Conservation (phyloP, 2,329 filamentous ascomycete genomes). For the Biscogniauxia mediterranea region DNA sequence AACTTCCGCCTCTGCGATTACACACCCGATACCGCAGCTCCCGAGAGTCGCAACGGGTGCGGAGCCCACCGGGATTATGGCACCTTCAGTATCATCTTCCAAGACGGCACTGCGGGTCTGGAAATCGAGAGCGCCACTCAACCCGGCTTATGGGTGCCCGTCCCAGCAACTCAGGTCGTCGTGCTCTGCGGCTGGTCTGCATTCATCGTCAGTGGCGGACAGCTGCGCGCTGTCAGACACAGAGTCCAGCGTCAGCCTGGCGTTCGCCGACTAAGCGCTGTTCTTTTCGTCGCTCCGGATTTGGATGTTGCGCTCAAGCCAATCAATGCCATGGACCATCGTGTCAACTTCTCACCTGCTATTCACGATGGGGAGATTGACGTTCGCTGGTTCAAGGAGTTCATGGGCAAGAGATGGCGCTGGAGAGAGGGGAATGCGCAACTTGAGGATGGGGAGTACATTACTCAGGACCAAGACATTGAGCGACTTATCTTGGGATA, state of each 20-base stretch:
- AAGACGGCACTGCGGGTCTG: slow-evolving; percentile 4
- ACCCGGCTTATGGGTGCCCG: slow-evolving; percentile 3
- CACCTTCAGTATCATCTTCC: slow-evolving; percentile 7
- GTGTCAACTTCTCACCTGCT: slow-evolving; percentile 4
- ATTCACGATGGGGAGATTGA: slow-evolving; percentile 4
- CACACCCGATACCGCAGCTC: slow-evolving; percentile 3
- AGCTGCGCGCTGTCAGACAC: slow-evolving; percentile 6
- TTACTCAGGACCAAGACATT: slow-evolving; percentile 10
- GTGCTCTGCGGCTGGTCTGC: slow-evolving; percentile 7
- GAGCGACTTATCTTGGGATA: slow-evolving; percentile 8
- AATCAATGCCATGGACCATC: neutral
- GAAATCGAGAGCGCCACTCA: slow-evolving; percentile 2
- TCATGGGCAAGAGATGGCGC: slow-evolving; percentile 12
- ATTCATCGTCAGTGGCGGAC: slow-evolving; percentile 4
- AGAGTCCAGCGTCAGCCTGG: slow-evolving; percentile 5
- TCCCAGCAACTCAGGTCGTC: slow-evolving; percentile 3
- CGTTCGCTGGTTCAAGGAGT: slow-evolving; percentile 13
- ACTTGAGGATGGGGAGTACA: slow-evolving; percentile 8
- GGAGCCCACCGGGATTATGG: slow-evolving; percentile 7
- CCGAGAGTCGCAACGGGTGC: slow-evolving; percentile 6
- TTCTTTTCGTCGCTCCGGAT: slow-evolving; percentile 7
- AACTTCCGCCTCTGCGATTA: slow-evolving; percentile 9
- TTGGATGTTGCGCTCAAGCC: slow-evolving; percentile 3
- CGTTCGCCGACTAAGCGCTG: slow-evolving; percentile 7
- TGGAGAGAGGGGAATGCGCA: slow-evolving; percentile 11